These are phyloP conservation scores for Euphorbia celastroides DNA, from an alignment of 441 rosid species.

Conservation along the genomic window DNA sequence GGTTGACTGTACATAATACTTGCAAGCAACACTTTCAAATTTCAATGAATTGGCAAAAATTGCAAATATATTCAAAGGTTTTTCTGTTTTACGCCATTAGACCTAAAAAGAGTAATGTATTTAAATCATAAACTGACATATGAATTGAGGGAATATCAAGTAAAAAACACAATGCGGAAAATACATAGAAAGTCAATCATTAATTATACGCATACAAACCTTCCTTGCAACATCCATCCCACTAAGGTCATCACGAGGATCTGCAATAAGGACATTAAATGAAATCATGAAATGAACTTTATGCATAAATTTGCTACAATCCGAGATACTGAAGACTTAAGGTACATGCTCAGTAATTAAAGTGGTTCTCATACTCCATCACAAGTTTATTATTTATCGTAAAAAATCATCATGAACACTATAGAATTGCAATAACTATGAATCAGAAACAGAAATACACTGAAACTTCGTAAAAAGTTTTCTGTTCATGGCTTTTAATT, in stretches of 20 bases:
- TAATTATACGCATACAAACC: slow-evolving; percentile 61
- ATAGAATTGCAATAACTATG: neutral
- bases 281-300: slow-evolving; percentile 6
- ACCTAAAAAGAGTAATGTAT: neutral
- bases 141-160: neutral
- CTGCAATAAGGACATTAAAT: slow-evolving; percentile 37
- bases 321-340: neutral
- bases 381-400: too few relatives aligned
- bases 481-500: neutral
- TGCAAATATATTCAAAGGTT: neutral
- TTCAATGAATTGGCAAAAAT: neutral
- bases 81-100: neutral
- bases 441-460: neutral
- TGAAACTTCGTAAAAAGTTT: neutral
- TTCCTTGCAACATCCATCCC: slow-evolving; percentile 98
- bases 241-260: slow-evolving; percentile 95
- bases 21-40: neutral
- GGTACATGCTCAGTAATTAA: neutral
- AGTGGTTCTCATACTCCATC: neutral
- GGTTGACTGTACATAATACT: neutral
- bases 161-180: too few relatives aligned
- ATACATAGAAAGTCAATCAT: too few relatives aligned
- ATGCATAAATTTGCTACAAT: slow-evolving; percentile 11
- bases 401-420: neutral
- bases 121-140: neutral